phyloP scores from a whole-genome alignment of 768 basidiomycete genomes.

The Termitomyces titanicus region DNA sequence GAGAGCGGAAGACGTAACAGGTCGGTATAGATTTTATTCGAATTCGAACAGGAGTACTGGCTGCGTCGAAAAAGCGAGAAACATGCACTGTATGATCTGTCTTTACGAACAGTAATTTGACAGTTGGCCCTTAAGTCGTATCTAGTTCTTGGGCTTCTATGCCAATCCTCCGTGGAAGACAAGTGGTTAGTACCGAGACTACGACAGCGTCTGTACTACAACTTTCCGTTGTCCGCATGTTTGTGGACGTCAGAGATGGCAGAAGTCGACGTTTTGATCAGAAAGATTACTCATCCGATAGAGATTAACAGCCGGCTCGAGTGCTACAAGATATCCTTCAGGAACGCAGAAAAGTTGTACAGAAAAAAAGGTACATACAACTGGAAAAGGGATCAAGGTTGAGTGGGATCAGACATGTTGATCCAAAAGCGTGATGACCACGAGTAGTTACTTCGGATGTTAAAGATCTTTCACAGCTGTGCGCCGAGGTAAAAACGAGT shows the following conservation, averaged over 20 bases:
- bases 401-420: too few species aligned
- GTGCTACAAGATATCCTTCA: constrained; percentile 11
- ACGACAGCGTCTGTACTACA: background rate
- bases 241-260: constrained; percentile 13
- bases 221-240: constrained; percentile 5
- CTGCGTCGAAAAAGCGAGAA: constrained; percentile 13
- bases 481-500: too few species aligned
- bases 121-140: constrained; percentile 26
- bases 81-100: constrained; percentile 17
- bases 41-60: background rate
- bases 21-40: constrained; percentile 2
- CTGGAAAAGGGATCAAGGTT: too few species aligned
- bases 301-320: background rate
- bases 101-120: constrained; percentile 16
- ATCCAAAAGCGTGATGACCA: too few species aligned
- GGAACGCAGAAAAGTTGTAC: too few species aligned
- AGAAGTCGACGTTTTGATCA: constrained; percentile 4
- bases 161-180: background rate
- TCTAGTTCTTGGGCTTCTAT: constrained; percentile 19
- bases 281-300: too few species aligned
- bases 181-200: constrained; percentile 5
- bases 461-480: too few species aligned
- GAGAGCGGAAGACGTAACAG: background rate
- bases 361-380: too few species aligned
- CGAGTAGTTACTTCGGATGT: too few species aligned